A percentile compares a stretch with the other conserved stretches of the same genome.
phyloP scores from a whole-genome alignment of 306 rosid genomes.

The Lablab purpureus region DNA sequence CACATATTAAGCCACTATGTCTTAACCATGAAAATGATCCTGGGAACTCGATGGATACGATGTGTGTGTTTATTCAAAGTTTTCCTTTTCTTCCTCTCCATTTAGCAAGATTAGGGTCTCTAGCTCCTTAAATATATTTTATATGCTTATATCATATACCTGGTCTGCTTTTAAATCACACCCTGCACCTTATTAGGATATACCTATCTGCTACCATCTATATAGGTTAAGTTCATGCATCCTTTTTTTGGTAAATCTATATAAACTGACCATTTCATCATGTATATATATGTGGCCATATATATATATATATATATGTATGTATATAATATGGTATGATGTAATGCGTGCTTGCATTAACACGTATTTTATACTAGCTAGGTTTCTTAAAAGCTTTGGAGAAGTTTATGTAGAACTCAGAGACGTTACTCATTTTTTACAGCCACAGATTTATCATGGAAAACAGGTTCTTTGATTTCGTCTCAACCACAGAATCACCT shows the following conservation, averaged over 20 bases:
- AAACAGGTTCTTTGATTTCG: not conserved
- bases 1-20: constrained; percentile 39
- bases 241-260: constrained; percentile 20
- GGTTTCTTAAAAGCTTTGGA: not conserved
- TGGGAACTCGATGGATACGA: no score
- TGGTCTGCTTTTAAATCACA: constrained; percentile 33
- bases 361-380: not conserved
- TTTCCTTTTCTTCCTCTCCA: constrained; percentile 29
- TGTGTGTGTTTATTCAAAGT: no score
- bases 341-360: not conserved
- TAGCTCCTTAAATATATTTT: constrained; percentile 33
- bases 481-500: not conserved
- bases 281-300: not conserved
- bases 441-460: not conserved
- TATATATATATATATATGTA: not conserved
- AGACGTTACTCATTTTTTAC: not conserved
- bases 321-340: no score
- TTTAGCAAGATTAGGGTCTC: constrained; percentile 16
- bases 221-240: constrained; percentile 5
- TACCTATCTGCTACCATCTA: not conserved
- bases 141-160: constrained; percentile 25
- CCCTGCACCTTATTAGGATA: constrained; percentile 4
- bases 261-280: constrained; percentile 9
- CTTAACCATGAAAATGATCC: constrained; percentile 45
- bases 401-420: no score